A percentile compares a stretch with the other conserved stretches of the same genome.
phyloP scores from a whole-genome alignment of 106 monocot genomes.

The Agapanthus africanus region DNA sequence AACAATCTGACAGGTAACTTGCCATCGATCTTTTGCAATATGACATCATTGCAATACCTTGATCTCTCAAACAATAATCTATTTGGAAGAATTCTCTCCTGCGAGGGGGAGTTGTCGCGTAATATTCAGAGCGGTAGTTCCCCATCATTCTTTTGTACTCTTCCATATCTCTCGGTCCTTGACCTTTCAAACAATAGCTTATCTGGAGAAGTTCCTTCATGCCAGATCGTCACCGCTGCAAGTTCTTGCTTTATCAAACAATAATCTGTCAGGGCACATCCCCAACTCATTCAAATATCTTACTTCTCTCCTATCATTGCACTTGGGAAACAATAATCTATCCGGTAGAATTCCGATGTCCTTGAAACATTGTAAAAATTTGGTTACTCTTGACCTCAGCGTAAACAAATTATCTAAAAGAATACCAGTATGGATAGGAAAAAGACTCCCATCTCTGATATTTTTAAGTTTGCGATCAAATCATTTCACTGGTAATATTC shows the following conservation, averaged over 20 bases:
- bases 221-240: neutral
- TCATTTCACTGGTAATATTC: slow-evolving; percentile 1
- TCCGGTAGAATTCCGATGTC: slow-evolving; percentile 5
- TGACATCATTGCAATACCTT: too few species aligned
- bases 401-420: neutral
- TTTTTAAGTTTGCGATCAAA: slow-evolving; percentile 3
- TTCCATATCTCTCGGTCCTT: too few species aligned
- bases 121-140: too few species aligned
- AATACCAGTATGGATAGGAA: slow-evolving; percentile 13
- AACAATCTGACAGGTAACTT: too few species aligned
- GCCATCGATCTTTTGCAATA: too few species aligned
- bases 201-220: neutral
- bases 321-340: slow-evolving; percentile 5
- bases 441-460: neutral
- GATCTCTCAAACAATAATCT: slow-evolving; percentile 1
- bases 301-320: neutral
- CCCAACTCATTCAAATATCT: neutral
- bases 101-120: too few species aligned
- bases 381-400: slow-evolving; percentile 12
- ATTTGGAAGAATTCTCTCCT: too few species aligned
- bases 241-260: neutral
- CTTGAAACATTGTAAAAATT: neutral
- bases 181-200: too few species aligned
- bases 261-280: slow-evolving; percentile 2
- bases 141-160: neutral